Percentiles rank a stretch among this genome's conserved stretches.
phyloP scores from a whole-genome alignment of 2,329 filamentous ascomycete species.

The Thermothelomyces thermophilus region DNA sequence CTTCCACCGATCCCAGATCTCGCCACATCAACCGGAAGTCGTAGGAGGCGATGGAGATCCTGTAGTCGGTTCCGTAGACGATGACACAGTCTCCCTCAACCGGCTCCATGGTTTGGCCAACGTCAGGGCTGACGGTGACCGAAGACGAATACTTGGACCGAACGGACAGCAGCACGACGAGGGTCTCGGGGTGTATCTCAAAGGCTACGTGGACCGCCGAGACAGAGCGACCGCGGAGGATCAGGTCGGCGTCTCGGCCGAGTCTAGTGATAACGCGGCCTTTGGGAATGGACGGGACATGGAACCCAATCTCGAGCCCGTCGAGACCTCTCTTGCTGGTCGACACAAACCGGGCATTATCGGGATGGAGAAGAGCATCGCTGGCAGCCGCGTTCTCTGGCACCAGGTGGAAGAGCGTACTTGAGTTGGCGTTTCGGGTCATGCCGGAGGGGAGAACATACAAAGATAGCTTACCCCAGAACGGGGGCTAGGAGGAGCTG shows the following conservation, averaged over 20 bases:
- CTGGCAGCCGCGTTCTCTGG: neutral
- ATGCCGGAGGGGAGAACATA: no score
- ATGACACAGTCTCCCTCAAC: slow-evolving; percentile 27
- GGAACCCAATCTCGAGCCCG: slow-evolving; percentile 8
- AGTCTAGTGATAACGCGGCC: slow-evolving; percentile 2
- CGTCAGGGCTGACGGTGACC: neutral
- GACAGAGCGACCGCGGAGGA: neutral
- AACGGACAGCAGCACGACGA: neutral
- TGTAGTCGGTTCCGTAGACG: neutral
- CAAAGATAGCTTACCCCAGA: no score
- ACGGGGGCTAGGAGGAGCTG: no score
- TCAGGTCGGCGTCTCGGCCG: neutral
- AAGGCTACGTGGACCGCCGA: slow-evolving; percentile 43
- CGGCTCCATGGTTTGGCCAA: neutral
- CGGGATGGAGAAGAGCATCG: neutral
- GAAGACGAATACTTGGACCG: neutral
- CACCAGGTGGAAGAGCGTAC: slow-evolving; percentile 2
- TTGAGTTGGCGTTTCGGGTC: neutral
- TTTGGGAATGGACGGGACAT: neutral
- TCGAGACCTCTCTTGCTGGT: neutral
- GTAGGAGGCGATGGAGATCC: neutral
- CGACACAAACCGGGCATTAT: neutral
- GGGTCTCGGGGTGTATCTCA: neutral
- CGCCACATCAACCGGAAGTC: neutral
- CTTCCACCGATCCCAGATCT: neutral